Evolutionary conservation across 257 asterid species (phyloP).

Genomic region (Thymus quinquecostatus): DNA sequence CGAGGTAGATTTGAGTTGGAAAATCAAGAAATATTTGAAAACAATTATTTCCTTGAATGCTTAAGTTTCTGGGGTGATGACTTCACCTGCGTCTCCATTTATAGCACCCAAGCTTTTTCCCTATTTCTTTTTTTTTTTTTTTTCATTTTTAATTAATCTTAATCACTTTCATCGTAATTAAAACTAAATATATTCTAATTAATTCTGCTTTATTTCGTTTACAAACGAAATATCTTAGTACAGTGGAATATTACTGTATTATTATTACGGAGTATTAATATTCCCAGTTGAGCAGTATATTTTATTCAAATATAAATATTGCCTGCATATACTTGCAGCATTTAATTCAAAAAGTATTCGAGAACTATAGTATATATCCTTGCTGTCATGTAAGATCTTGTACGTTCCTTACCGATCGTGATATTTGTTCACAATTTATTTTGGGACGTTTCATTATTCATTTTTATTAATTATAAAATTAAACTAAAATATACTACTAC

Average conservation of each 20-base stretch:
- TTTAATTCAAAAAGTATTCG: slow-evolving; percentile 8
- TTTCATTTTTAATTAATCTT: not conserved
- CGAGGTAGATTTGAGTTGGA: slow-evolving; percentile 26
- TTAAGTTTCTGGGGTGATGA: slow-evolving; percentile 26
- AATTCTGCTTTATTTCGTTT: too few species aligned
- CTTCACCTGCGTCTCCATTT: slow-evolving; percentile 37
- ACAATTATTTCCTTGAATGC: slow-evolving; percentile 24
- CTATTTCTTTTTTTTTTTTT: not conserved
- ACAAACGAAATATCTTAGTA: too few species aligned
- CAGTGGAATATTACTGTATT: too few species aligned
- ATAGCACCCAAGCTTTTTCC: slow-evolving; percentile 22
- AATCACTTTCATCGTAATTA: not conserved
- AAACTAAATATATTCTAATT: too few species aligned
- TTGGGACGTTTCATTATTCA: too few species aligned
- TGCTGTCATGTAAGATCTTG: too few species aligned
- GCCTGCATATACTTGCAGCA: not conserved
- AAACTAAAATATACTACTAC: too few species aligned
- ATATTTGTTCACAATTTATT: too few species aligned
- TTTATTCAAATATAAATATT: not conserved
- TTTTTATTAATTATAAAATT: too few species aligned
- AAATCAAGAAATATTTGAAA: slow-evolving; percentile 12
- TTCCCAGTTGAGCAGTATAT: not conserved
- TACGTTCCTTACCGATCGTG: too few species aligned
- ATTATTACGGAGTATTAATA: too few species aligned
- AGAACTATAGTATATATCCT: too few species aligned